Evolutionary conservation across 2,329 filamentous ascomycete genomes (phyloP), one percentile per base, ranked within the genome.

Genomic region (Xylaria sp.): DNA sequence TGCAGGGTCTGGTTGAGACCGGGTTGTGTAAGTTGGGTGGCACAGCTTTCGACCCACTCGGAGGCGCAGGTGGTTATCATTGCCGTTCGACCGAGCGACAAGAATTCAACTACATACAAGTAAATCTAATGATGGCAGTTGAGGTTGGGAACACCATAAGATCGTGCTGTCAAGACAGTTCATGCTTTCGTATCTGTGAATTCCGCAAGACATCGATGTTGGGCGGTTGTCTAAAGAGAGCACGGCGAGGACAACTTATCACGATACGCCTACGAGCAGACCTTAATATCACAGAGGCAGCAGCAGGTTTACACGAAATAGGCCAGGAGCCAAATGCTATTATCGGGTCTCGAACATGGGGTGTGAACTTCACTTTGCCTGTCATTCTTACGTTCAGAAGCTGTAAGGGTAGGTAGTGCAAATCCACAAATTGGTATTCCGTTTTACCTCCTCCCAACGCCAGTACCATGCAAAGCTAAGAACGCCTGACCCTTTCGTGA

Each of bases 391-490:
- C 59, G 64, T 63, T 69, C 59, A 61, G 62, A 63, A 59, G 61
- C 64, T 67, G 68, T 67, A 69, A 65, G 69, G 65, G 65, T 67
- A 64, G 63, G 61, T 30, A 30, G 67, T 72, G 68, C 69, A 72
- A 72, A 71, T 72, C 69, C 70, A 71, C 64, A 59, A 66, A 63
- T 71, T 73, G 71, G 71, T 73, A 73, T 73, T 73, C 70, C 70
- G 66, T 72, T 72, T 73, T 71, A 66, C 65, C 70, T 66, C 70
- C 66, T 70, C 23, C 70, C 69, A 73, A 73, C 71, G 71, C 71
- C 71, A 63, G 68, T 69, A 70, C 71, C 63, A 70, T 73, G 71
- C 70, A 71, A 71, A 69, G 65, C 62, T 68, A 65, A 69, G 63
- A 71, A 72, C 69, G 70, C 70, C 69, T 66, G 61, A 69, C 61